A percentile compares a stretch with the other conserved stretches of the same genome.
Evolutionary conservation across 805 yeast species (phyloP).

Genomic region (Kazachstania bromeliacearum): DNA sequence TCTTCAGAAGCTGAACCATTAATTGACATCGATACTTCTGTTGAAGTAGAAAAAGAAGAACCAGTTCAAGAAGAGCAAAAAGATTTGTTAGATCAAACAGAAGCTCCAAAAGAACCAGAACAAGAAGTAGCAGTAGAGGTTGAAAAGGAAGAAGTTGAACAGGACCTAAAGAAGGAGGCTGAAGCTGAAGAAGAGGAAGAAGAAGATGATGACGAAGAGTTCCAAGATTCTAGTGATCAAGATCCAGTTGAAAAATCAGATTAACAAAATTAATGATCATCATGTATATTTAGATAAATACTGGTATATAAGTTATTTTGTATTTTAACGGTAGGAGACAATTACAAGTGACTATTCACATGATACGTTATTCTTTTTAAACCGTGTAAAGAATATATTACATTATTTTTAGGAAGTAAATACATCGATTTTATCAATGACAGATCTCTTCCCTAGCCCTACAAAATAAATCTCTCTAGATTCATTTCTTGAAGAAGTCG

Average conservation of each 20-base stretch:
- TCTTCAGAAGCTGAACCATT: constrained; percentile 24
- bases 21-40: constrained; percentile 33
- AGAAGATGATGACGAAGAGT: constrained; percentile 7
- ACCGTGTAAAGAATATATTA: neutral
- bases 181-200: constrained; percentile 5
- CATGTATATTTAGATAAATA: no score
- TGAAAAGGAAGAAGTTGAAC: constrained; percentile 11
- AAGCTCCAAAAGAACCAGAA: constrained; percentile 3
- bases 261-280: constrained; percentile 2
- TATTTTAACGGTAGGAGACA: no score
- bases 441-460: constrained; percentile 41
- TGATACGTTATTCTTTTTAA: no score
- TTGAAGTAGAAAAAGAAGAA: constrained; percentile 11
- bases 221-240: constrained; percentile 9
- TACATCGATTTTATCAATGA: constrained; percentile 37
- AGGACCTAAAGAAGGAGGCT: constrained; percentile 9
- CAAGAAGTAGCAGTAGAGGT: constrained; percentile 4
- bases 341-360: no score
- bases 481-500: constrained; percentile 67
- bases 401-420: constrained; percentile 30
- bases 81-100: no score
- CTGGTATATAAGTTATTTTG: no score
- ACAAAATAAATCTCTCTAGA: constrained; percentile 80
- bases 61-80: constrained; percentile 15
- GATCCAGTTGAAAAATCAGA: constrained; percentile 1